Evolutionary conservation across 441 rosid species (phyloP).

Genomic region (Monsonia emarginata): DNA sequence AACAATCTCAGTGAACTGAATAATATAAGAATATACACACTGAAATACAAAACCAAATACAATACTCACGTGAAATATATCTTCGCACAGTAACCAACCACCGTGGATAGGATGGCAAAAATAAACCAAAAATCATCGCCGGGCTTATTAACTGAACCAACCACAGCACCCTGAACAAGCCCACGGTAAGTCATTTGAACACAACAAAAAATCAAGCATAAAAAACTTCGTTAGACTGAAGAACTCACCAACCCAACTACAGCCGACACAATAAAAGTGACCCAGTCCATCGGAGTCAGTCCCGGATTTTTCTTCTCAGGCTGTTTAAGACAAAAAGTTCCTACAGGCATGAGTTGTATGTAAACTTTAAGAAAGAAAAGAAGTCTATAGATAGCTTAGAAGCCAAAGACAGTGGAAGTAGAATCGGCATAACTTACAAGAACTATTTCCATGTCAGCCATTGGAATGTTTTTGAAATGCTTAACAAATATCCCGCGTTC

Average conservation of each 20-base stretch:
- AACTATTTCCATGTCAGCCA: slow-evolving; percentile 61
- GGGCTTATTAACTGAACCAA: slow-evolving; percentile 35
- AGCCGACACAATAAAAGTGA: slow-evolving; percentile 50
- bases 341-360: slow-evolving; percentile 4
- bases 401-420: not conserved
- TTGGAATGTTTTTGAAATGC: slow-evolving; percentile 55
- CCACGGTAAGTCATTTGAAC: not conserved
- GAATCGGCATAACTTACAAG: slow-evolving; percentile 29
- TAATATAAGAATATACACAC: not conserved
- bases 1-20: not conserved
- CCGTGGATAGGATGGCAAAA: slow-evolving; percentile 38
- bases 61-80: slow-evolving; percentile 39
- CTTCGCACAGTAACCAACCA: slow-evolving; percentile 40
- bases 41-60: not conserved
- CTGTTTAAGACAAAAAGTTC: slow-evolving; percentile 21
- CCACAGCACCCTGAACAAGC: slow-evolving; percentile 32
- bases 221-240: not conserved
- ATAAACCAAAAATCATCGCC: slow-evolving; percentile 40
- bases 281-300: slow-evolving; percentile 61
- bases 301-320: slow-evolving; percentile 62
- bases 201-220: not conserved
- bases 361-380: not conserved
- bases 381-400: not conserved
- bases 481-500: slow-evolving; percentile 43
- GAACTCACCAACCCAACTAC: slow-evolving; percentile 46